phyloP scores from a whole-genome alignment of 306 rosid genomes.

The Vigna angularis region DNA sequence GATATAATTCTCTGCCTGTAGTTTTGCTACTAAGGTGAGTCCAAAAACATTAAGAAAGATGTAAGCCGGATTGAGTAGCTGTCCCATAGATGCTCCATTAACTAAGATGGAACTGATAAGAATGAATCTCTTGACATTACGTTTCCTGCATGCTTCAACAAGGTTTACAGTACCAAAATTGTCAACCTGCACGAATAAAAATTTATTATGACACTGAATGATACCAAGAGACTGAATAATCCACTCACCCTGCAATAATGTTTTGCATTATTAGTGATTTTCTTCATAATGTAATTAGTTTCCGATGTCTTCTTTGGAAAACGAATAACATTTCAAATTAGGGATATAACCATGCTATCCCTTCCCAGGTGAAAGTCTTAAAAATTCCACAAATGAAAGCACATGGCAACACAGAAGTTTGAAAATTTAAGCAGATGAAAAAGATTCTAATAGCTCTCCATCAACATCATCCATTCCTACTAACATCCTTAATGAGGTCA shows the following conservation, averaged over 20 bases:
- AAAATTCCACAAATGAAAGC: conserved; percentile 10
- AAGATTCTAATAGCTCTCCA: conserved; percentile 32
- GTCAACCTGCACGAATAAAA: conserved; percentile 72
- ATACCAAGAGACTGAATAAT: conserved; percentile 24
- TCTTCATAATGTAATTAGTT: not conserved
- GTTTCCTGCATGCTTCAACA: conserved; percentile 87
- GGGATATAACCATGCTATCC: conserved; percentile 4
- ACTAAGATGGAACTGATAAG: conserved; percentile 95
- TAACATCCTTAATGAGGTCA: conserved; percentile 12
- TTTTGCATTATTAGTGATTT: conserved; percentile 4
- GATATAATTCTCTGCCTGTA: conserved; percentile 81
- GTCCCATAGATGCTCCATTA: conserved; percentile 98
- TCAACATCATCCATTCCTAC: conserved; percentile 34
- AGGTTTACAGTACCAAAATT: conserved; percentile 91
- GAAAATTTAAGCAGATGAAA: conserved; percentile 22
- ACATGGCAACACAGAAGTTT: not conserved
- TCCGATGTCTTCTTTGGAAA: conserved; percentile 3
- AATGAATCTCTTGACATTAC: conserved; percentile 78
- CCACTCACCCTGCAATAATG: conserved; percentile 18
- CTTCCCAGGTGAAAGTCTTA: conserved; percentile 4
- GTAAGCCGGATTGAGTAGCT: conserved; percentile 89
- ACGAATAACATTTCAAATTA: conserved; percentile 13
- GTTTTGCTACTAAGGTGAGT: conserved; percentile 90
- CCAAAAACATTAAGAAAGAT: conserved; percentile 91
- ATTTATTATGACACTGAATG: conserved; percentile 4